Base-by-base conservation (phyloP, 1,139 yeast species). In the Protomyces arabidopsidicola region DNA sequence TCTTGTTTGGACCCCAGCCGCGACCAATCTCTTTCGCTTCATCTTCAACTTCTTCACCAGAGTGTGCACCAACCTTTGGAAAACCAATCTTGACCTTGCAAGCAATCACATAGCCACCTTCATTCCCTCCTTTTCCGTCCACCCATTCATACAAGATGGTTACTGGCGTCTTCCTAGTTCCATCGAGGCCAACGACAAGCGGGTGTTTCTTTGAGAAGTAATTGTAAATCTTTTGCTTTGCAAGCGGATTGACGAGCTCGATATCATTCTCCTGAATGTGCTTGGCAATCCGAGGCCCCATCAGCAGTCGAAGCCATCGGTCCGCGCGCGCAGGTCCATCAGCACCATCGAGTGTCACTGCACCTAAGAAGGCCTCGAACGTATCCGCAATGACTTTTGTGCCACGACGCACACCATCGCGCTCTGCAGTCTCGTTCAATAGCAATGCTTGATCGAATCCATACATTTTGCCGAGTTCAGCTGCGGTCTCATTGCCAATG, bases 351-450 rank as follows among this genome's bases (percentile, higher is more conserved):
- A 84, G 78, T 10, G 84, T 83, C 51, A 91, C 75, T 0, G 95
- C 98, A 3, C 96, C 98, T 48, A 91, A 80, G 71, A 90, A 91
- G 0, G 97, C 97, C 75, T 91, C 97, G 73, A 91, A 88, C 0
- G 87, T 81, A 75, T 88, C 95, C 0, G 95, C 91, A 70, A 79
- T 78, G 2, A 84, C 78, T 71, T 87, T 88, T 67, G 73, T 69
- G 38, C 68, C 60, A n/a, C 64, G 65, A 45, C 68, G 64, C 31
- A 66, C 66, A 36, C 65, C 65, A 65, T 67, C 53, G 56, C 56
- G 59, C 62, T 62, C 65, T 60, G 79, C 81, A 61, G 77, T 76
- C 56, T 80, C 76, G 63, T 77, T 79, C 55, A 83, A 78, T 67
- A 81, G 79, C 67, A 90, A 78, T 67, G 78, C 78, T 66, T 82